Base-by-base conservation (phyloP, 2,329 filamentous ascomycete species). In the Leptographium lundbergii region DNA sequence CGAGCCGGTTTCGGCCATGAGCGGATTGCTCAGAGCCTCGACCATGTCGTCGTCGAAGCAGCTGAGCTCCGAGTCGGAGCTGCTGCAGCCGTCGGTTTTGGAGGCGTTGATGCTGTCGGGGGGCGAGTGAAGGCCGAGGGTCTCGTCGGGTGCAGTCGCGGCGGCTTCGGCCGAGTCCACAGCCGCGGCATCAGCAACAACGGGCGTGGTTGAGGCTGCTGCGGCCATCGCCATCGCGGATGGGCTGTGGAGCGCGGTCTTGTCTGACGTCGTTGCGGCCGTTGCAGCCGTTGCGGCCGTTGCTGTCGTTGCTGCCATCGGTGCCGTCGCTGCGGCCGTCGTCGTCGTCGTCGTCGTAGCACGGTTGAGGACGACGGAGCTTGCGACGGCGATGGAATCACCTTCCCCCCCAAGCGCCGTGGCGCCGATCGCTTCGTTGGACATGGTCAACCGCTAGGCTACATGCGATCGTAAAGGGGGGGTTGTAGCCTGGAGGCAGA, bases 1-100 rank as follows among this genome's bases (percentile, higher is more conserved):
- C 4, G 42, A 45, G 42, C 6, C 42, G 19, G 19, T 45, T 57
- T 59, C 59, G 58, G 66, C 57, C 32, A 66, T 66, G 10, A 65
- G 63, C 5, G 68, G 62, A 47, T 61, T 47, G n/a, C 61, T 54
- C 22, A 69, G 67, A 57, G 69, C 65, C 58, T 75, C 71, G 52
- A 73, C 74, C 63, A 81, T 72, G 55, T 81, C 79, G 62, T 86
- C 83, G 62, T 86, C 83, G 57, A 86, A 75, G 58, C 86, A 84
- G 72, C 82, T 86, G 36, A 87, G 74, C 68, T 87, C 84, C 57
- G 84, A 86, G 66, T 85, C 81, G 24, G 63, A 64, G 57, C 61
- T 63, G 57, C 61, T 63, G 69, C 79, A 82, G 56, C 72, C 76
- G 66, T 84, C 81, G 62, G 81, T 76, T 67, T 82, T 84, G 67